Base-by-base conservation (phyloP, 2,329 filamentous ascomycete genomes). In the Zymoseptoria pseudotritici region DNA sequence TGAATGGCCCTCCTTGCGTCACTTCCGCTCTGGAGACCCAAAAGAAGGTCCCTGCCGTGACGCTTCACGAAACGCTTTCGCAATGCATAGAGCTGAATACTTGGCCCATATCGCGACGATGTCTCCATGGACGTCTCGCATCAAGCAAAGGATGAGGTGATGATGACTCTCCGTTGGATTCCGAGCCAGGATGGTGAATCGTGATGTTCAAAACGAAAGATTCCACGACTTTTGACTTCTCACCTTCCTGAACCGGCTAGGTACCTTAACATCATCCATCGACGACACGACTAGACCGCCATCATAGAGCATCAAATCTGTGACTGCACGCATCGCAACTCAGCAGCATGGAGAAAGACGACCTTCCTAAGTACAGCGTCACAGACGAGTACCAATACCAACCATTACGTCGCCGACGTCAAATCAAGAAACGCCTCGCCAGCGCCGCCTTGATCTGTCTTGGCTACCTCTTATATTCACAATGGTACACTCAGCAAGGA, bases 401-500 rank as follows among this genome's bases (percentile, higher is more conserved):
- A n/a, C 36, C 36, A 17, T 46, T 17, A n/a, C 36, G 36, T 46
- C 36, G 36, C 17, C 36, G 36, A 46, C 36, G 36, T 7, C 36
- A 46, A 46, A 46, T 46, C 36, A 46, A 46, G 53, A 13, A 8
- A 24, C 20, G 19, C 11, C 9, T 24, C 46, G 56, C 9, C 29
- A 21, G 9, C 53, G 31, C 9, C 46, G 57, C 13, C 26, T 24
- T 61, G 11, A 50, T 61, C 21, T 20, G 60, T 24, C 50, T 65
- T 24, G 46, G 54, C 4, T 51, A 56, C 50, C 17, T 62, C 11
- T 50, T 55, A 20, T 65, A 61, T 26, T 50, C 54, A 17, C 11
- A 56, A 7, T 64, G 58, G 52, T 42, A 21, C 22, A 52, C 60
- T 46, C 54, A 54, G 53, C 26, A 49, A 24, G 80, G 96, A 96